Conservation (phyloP, 805 yeast species). For the Cyberlindnera xishuangbannaensis region DNA sequence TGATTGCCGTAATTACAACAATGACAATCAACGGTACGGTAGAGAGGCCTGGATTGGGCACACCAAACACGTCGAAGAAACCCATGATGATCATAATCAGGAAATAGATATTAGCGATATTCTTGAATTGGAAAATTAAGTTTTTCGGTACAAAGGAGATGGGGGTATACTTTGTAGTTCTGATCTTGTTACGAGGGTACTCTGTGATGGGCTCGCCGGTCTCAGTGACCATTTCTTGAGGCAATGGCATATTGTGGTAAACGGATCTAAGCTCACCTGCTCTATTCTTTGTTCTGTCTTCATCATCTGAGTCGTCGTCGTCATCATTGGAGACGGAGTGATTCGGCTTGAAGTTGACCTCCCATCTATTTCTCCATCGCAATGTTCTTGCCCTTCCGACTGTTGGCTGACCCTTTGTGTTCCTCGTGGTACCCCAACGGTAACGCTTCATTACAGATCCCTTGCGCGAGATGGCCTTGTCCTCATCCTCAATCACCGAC, state of each 20-base stretch:
- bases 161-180: slow-evolving; percentile 96
- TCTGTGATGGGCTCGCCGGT: slow-evolving; percentile 50
- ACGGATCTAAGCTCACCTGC: slow-evolving; percentile 41
- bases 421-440: slow-evolving; percentile 89
- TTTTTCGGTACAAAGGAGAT: slow-evolving; percentile 84
- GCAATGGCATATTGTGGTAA: slow-evolving; percentile 55
- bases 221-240: slow-evolving; percentile 52
- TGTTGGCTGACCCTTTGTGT: slow-evolving; percentile 61
- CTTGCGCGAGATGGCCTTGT: slow-evolving; percentile 25
- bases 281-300: slow-evolving; percentile 29
- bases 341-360: slow-evolving; percentile 25
- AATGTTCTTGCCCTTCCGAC: slow-evolving; percentile 57
- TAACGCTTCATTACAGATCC: slow-evolving; percentile 62
- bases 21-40: slow-evolving; percentile 79
- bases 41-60: slow-evolving; percentile 67
- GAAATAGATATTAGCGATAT: slow-evolving; percentile 89
- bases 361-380: slow-evolving; percentile 35
- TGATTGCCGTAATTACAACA: slow-evolving; percentile 66
- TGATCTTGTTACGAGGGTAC: slow-evolving; percentile 87
- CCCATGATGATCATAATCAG: slow-evolving; percentile 75
- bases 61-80: slow-evolving; percentile 71
- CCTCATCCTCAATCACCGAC: slow-evolving; percentile 5
- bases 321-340: slow-evolving; percentile 24
- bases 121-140: slow-evolving; percentile 69
- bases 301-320: slow-evolving; percentile 26